Evolutionary conservation across 2,329 filamentous ascomycete genomes (phyloP).

Genomic region (Mycosphaerelloides madeirae): DNA sequence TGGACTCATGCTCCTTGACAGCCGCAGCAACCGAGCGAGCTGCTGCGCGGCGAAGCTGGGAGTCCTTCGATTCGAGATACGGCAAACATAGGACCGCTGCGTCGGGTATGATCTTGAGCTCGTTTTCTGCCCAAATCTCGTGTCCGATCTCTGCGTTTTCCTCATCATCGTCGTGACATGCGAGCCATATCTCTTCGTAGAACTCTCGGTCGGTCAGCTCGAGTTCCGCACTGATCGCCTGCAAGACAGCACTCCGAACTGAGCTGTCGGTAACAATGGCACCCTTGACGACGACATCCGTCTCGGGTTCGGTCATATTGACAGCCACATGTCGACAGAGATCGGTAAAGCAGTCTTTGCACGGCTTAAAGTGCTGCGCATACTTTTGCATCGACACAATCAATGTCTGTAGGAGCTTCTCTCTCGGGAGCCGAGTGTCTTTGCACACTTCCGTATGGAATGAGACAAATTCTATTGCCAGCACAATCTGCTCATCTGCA

Average conservation of each 20-base stretch:
- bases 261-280: slow-evolving; percentile 72
- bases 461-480: slow-evolving; percentile 81
- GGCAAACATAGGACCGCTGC: slow-evolving; percentile 61
- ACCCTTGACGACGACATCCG: slow-evolving; percentile 70
- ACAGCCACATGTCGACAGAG: slow-evolving; percentile 78
- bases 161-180: slow-evolving; percentile 81
- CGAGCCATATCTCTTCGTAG: slow-evolving; percentile 88
- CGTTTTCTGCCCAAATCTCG: slow-evolving; percentile 94
- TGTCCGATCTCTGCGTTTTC: slow-evolving; percentile 79
- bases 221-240: slow-evolving; percentile 85
- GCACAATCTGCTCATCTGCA: slow-evolving; percentile 79
- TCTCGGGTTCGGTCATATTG: slow-evolving; percentile 70
- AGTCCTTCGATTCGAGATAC: slow-evolving; percentile 75
- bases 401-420: slow-evolving; percentile 65
- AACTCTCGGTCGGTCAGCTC: slow-evolving; percentile 84
- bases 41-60: slow-evolving; percentile 76
- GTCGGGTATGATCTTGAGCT: slow-evolving; percentile 62
- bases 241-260: slow-evolving; percentile 78
- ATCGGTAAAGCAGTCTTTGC: slow-evolving; percentile 88
- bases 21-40: slow-evolving; percentile 76
- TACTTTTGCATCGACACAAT: slow-evolving; percentile 82
- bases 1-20: slow-evolving; percentile 55
- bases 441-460: slow-evolving; percentile 80
- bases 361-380: slow-evolving; percentile 86
- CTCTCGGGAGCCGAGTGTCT: slow-evolving; percentile 70